phyloP scores from a whole-genome alignment of 1,139 yeast species.

The Lipomyces yarrowii region DNA sequence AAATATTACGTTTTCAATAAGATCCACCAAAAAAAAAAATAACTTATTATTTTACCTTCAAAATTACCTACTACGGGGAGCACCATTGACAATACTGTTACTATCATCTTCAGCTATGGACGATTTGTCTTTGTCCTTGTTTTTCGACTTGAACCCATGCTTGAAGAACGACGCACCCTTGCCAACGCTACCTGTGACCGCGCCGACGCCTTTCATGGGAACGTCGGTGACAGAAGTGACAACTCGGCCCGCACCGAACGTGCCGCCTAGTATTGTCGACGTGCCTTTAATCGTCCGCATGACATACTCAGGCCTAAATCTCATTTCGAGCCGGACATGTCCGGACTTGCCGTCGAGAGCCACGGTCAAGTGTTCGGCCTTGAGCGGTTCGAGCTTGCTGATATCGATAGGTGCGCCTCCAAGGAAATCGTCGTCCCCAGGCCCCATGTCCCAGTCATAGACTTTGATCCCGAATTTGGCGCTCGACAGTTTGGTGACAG shows the following conservation, averaged over 20 bases:
- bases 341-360: constrained; percentile 61
- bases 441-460: constrained; percentile 91
- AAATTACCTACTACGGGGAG: not conserved
- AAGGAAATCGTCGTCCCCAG: constrained; percentile 76
- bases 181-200: constrained; percentile 27
- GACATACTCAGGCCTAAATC: constrained; percentile 72
- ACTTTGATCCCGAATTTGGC: constrained; percentile 61
- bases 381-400: constrained; percentile 60
- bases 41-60: not conserved
- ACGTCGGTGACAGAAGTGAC: constrained; percentile 36
- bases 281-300: constrained; percentile 43
- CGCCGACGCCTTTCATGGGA: constrained; percentile 31
- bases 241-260: constrained; percentile 37
- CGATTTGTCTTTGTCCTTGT: not conserved
- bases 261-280: constrained; percentile 20
- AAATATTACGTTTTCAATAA: not conserved
- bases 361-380: constrained; percentile 55
- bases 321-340: constrained; percentile 56
- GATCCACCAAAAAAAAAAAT: not conserved
- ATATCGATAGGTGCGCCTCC: constrained; percentile 68
- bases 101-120: not conserved
- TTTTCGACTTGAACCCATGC: constrained; percentile 18
- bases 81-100: not conserved
- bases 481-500: constrained; percentile 62
- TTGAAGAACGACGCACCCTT: constrained; percentile 24